Base-by-base conservation (phyloP, 306 rosid genomes). In the Spatholobus suberectus region DNA sequence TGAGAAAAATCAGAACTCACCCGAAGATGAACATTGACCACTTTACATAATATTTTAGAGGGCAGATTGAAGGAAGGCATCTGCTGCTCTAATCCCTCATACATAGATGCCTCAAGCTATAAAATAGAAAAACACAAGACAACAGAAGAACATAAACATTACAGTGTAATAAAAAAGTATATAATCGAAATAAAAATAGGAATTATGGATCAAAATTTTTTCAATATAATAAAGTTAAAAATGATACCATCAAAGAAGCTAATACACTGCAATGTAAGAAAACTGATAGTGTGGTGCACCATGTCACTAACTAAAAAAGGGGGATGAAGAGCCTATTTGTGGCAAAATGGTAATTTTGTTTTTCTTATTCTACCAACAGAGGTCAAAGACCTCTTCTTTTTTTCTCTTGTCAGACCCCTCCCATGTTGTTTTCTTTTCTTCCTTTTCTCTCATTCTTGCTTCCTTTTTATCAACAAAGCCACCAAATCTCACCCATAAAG, bases 21-120 rank as follows among this genome's bases (percentile, higher is more conserved):
- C 29, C 74, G 74, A 69, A 69, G 74, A 41, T 69, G 74, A 69
- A 69, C 20, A 69, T 69, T 40, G 74, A 41, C 54, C 74, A 69
- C 74, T 69, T 69, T 69, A 41, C 74, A 69, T 40, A 69, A 41
- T 69, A 69, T 69, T 69, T 69, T 69, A 40, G 54, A 69, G 41
- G 74, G 74, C 35, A 69, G 54, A 20, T 69, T 69, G 54, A 69
- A 69, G 74, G 54, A 69, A 69, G 74, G 74, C 74, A 69, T 41
- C 74, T 69, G 74, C 54, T 40, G 74, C 74, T 69, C 74, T 43
- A 69, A 41, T 69, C 74, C 74, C 74, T 69, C 74, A 13, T 69
- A 21, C 54, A 69, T 69, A 11, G 74, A 69, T 12, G 74, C 74
- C 74, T 40, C 54, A 20, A 69, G 74, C 74, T 69, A 69, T 37